Percentiles rank a stretch among this genome's conserved stretches.
These are phyloP conservation scores for Trichoderma sp. DNA, from an alignment of 2,329 filamentous ascomycete genomes.

Conservation along the genomic window DNA sequence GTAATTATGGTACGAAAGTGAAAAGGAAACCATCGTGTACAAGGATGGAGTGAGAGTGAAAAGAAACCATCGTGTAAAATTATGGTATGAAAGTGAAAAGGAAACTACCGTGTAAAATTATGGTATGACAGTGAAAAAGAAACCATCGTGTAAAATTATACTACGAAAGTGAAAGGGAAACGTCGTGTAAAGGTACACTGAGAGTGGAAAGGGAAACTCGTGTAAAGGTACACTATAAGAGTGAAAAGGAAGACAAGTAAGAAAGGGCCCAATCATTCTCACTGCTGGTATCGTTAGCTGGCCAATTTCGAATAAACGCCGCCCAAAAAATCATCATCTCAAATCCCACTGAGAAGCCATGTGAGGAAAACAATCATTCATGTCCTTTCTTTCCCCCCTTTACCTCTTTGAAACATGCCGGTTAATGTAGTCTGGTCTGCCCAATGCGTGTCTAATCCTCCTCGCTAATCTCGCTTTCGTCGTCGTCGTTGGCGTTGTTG, in stretches of 20 bases:
- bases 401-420: not conserved
- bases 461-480: slow-evolving; percentile 65
- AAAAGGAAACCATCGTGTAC: not conserved
- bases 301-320: not conserved
- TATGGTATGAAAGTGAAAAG: no score
- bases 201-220: no score
- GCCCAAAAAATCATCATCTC: not conserved
- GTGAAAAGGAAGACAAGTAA: not conserved
- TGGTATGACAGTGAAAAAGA: no score
- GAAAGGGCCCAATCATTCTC: not conserved
- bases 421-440: not conserved
- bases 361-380: not conserved
- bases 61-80: no score
- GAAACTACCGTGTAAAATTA: no score
- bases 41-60: no score
- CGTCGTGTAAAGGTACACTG: not conserved
- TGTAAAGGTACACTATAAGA: no score
- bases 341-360: not conserved
- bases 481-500: slow-evolving; percentile 38
- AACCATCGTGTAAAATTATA: no score
- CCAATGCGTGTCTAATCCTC: slow-evolving; percentile 47
- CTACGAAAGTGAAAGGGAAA: no score
- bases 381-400: not conserved
- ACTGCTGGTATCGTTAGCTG: not conserved
- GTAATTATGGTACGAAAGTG: not conserved